Conservation (phyloP, 768 basidiomycete genomes). For the Leucocoprinus leucothites region DNA sequence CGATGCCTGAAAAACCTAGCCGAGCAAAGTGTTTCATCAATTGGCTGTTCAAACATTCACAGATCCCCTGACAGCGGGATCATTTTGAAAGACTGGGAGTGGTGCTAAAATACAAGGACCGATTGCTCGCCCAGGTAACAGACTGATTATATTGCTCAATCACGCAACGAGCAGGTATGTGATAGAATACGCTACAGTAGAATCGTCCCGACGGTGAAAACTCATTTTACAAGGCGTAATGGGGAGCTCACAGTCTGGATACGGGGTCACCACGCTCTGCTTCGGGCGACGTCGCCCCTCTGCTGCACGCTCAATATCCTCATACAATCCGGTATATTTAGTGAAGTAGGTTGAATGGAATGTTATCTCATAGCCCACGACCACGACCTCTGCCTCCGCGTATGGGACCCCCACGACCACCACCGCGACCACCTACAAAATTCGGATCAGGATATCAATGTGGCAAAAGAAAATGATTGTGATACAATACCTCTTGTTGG, state of each 20-base stretch:
- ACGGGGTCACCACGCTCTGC: background rate
- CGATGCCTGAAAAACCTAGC: too few relatives aligned
- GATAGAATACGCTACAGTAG: background rate
- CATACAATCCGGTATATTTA: too few relatives aligned
- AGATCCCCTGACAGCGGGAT: too few relatives aligned
- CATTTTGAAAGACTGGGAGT: too few relatives aligned
- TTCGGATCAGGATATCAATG: background rate
- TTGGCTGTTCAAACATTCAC: too few relatives aligned
- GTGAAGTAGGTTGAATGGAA: too few relatives aligned
- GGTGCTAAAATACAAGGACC: too few relatives aligned
- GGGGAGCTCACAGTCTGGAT: conserved; percentile 5
- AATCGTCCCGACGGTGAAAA: conserved; percentile 2
- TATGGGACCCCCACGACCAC: conserved; percentile 13
- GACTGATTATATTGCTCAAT: too few relatives aligned
- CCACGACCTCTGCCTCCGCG: conserved; percentile 15
- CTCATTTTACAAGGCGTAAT: conserved; percentile 1
- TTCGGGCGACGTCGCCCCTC: background rate
- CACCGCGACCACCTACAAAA: conserved; percentile 9
- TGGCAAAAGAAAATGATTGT: background rate
- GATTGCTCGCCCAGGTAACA: too few relatives aligned
- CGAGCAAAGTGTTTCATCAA: too few relatives aligned
- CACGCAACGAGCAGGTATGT: too few relatives aligned
- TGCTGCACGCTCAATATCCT: too few relatives aligned
- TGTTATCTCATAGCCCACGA: conserved; percentile 11
- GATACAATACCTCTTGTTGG: conserved; percentile 11